A percentile compares a stretch with the other conserved stretches of the same genome.
Conservation (phyloP, 2,329 filamentous ascomycete genomes). For the Cadophora malorum region DNA sequence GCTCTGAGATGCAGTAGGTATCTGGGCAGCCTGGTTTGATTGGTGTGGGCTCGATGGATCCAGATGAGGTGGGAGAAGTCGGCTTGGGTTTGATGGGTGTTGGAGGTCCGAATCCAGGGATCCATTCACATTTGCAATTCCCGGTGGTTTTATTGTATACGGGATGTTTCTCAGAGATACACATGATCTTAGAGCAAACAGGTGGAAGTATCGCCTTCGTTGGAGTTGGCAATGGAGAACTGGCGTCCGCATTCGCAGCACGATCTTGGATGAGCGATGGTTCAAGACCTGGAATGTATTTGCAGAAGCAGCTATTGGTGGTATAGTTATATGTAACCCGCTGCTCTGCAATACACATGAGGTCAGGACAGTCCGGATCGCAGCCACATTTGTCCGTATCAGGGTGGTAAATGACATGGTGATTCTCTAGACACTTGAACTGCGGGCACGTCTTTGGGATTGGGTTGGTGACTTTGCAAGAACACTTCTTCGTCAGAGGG, state of each 20-base stretch:
- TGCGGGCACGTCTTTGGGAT: conserved; percentile 30
- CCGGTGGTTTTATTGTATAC: conserved; percentile 21
- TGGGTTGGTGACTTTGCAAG: conserved; percentile 33
- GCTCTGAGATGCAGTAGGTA: conserved; percentile 32
- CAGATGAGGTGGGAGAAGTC: background rate
- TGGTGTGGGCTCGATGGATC: background rate
- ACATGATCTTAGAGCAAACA: conserved; percentile 19
- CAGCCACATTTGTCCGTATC: conserved; percentile 33
- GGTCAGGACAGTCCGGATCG: conserved; percentile 32
- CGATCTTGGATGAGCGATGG: conserved; percentile 7
- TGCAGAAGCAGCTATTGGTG: conserved; percentile 31
- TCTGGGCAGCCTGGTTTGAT: conserved; percentile 25
- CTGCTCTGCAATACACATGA: conserved; percentile 32
- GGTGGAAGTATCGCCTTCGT: background rate
- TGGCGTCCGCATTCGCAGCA: conserved; percentile 2
- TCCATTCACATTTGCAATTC: conserved; percentile 27
- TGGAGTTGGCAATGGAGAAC: background rate
- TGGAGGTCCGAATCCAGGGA: conserved; percentile 25
- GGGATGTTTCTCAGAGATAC: conserved; percentile 24
- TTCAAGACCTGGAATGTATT: conserved; percentile 28
- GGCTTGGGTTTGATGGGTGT: background rate
- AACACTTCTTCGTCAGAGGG: conserved; percentile 28
- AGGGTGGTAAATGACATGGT: conserved; percentile 34
- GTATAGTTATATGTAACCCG: conserved; percentile 28
- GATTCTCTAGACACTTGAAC: conserved; percentile 31